Evolutionary conservation across 345 rosid species (phyloP).

Genomic region (Eucalyptus lansdowneana): DNA sequence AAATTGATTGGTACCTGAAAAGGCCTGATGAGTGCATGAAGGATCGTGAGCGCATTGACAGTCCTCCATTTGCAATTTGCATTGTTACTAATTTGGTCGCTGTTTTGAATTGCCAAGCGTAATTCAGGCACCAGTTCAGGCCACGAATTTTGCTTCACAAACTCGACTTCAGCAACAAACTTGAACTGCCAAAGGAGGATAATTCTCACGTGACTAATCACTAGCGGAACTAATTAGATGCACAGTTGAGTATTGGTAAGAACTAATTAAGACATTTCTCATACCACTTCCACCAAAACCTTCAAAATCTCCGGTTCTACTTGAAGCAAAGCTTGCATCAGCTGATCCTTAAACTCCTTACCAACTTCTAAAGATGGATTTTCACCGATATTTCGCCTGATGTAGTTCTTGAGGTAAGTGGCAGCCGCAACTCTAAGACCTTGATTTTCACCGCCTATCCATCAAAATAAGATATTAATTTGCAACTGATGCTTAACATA

Average conservation of each 20-base stretch:
- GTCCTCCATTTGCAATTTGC: constrained; percentile 34
- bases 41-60: constrained; percentile 45
- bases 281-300: constrained; percentile 71
- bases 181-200: constrained; percentile 38
- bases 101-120: constrained; percentile 45
- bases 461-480: background rate
- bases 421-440: constrained; percentile 75
- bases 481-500: background rate
- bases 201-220: background rate
- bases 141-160: constrained; percentile 62
- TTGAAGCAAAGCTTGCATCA: constrained; percentile 46
- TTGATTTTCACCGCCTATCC: constrained; percentile 40
- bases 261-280: background rate
- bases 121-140: constrained; percentile 68
- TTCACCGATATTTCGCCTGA: constrained; percentile 29
- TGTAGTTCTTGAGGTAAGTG: constrained; percentile 60
- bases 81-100: constrained; percentile 22
- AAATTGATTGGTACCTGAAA: constrained; percentile 44
- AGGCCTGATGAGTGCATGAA: constrained; percentile 64
- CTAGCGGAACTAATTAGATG: background rate
- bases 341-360: constrained; percentile 69
- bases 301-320: constrained; percentile 57
- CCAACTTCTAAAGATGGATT: constrained; percentile 22
- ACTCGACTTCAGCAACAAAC: constrained; percentile 42
- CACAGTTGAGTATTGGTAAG: background rate